These are phyloP conservation scores for Globisporangium solare DNA, from an alignment of 352 stramenopile species.

Conservation along the genomic window DNA sequence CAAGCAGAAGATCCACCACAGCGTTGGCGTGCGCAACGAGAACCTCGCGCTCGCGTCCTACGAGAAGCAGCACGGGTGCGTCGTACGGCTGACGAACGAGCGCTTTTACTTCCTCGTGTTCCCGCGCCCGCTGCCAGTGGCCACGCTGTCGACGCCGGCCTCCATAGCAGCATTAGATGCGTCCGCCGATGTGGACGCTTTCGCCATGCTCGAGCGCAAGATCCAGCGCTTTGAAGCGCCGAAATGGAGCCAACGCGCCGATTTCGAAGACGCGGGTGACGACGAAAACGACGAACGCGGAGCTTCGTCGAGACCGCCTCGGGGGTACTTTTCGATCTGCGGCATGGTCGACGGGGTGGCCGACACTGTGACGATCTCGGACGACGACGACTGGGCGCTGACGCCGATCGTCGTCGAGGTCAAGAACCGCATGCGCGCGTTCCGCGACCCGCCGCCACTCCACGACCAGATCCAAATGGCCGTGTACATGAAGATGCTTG, in stretches of 20 bases:
- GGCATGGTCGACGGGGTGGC: conserved; percentile 78
- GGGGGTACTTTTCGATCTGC: conserved; percentile 62
- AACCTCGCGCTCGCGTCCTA: conserved; percentile 56
- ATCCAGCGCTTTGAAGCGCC: conserved; percentile 14
- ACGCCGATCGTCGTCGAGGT: conserved; percentile 66
- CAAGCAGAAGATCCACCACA: conserved; percentile 56
- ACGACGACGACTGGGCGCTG: conserved; percentile 57
- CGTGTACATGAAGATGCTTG: conserved; percentile 82
- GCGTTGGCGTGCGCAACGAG: conserved; percentile 67
- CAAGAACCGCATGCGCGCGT: conserved; percentile 69
- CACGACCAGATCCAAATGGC: conserved; percentile 77
- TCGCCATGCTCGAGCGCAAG: conserved; percentile 19
- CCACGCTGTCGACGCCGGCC: background rate
- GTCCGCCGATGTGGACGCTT: conserved; percentile 16
- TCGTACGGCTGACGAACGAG: conserved; percentile 62
- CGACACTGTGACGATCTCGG: conserved; percentile 45
- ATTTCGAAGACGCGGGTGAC: background rate
- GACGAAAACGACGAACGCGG: conserved; percentile 7
- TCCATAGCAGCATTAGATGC: background rate
- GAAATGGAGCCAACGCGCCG: background rate
- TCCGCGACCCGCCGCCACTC: conserved; percentile 52
- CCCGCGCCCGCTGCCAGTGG: conserved; percentile 15
- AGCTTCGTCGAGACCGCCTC: background rate
- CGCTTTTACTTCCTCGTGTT: conserved; percentile 67
- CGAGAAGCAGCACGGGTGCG: conserved; percentile 48